A percentile compares a stretch with the other conserved stretches of the same genome.
These are phyloP conservation scores for Eragrostis nindensis DNA, from an alignment of 176 grass and related monocot genomes.

Conservation along the genomic window DNA sequence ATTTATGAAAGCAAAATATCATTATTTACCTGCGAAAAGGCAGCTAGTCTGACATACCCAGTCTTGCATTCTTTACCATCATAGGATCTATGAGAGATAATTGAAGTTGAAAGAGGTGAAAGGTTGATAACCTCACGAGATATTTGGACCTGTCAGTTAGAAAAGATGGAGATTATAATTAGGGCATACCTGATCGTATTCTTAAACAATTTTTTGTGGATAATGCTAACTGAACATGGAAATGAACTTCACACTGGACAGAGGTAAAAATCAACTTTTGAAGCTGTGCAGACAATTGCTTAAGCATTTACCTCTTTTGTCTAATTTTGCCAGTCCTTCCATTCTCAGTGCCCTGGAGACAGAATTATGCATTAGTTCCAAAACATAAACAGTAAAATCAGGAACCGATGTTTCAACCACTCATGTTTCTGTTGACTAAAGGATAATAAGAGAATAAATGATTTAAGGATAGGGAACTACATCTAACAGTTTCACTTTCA, in stretches of 20 bases:
- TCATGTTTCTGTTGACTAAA: not conserved
- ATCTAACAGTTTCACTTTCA: slow-evolving; percentile 80
- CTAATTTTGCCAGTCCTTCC: slow-evolving; percentile 29
- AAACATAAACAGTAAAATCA: slow-evolving; percentile 27
- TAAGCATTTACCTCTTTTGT: slow-evolving; percentile 60
- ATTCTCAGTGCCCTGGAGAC: slow-evolving; percentile 43
- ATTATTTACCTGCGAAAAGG: slow-evolving; percentile 88
- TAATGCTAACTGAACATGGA: slow-evolving; percentile 9
- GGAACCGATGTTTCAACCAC: not conserved
- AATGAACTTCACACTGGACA: not conserved
- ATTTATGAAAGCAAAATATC: slow-evolving; percentile 2
- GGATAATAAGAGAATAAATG: not conserved
- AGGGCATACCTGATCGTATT: slow-evolving; percentile 23
- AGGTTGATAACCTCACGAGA: slow-evolving; percentile 90
- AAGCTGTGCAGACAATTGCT: not conserved
- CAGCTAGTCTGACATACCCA: slow-evolving; percentile 80
- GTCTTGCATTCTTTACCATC: slow-evolving; percentile 79
- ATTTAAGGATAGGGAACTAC: slow-evolving; percentile 36
- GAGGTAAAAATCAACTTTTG: not conserved
- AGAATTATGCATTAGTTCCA: slow-evolving; percentile 31
- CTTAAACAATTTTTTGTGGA: slow-evolving; percentile 9
- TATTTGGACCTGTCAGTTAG: slow-evolving; percentile 63
- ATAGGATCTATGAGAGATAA: slow-evolving; percentile 72
- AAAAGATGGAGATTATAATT: slow-evolving; percentile 35
- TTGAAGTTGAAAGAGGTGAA: slow-evolving; percentile 81